Evolutionary conservation across 257 asterid species (phyloP).

Genomic region (Anisodus acutangulus): DNA sequence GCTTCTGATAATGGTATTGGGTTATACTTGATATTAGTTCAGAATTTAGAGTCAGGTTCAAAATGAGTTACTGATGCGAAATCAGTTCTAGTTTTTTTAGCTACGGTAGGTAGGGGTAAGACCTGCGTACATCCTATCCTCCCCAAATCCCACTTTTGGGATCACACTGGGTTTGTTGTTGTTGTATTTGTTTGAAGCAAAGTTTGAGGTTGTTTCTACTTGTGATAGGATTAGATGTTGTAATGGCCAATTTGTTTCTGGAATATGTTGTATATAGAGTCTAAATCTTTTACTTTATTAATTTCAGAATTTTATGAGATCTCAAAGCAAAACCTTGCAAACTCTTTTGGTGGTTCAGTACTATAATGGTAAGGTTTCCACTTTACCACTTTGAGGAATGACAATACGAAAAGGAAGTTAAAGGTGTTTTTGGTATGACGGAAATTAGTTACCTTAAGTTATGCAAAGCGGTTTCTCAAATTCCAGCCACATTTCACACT

Average conservation of each 20-base stretch:
- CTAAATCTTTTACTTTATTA: not conserved
- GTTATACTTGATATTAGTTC: not conserved
- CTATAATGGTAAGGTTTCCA: slow-evolving; percentile 17
- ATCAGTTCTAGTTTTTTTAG: not conserved
- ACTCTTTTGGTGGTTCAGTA: not conserved
- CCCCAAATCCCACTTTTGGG: too few relatives aligned
- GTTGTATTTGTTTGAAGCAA: not conserved
- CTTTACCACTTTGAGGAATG: not conserved
- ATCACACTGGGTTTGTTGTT: not conserved
- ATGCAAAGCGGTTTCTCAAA: not conserved
- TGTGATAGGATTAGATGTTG: not conserved
- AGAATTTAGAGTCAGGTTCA: not conserved
- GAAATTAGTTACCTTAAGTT: not conserved
- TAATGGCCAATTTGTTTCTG: not conserved
- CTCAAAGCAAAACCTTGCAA: not conserved
- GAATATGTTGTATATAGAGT: not conserved
- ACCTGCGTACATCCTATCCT: too few relatives aligned
- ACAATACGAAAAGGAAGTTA: not conserved
- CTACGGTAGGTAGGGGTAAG: not conserved
- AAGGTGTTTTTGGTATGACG: not conserved
- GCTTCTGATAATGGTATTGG: not conserved
- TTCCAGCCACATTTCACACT: too few relatives aligned
- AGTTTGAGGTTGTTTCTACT: not conserved
- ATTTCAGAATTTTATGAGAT: slow-evolving; percentile 9
- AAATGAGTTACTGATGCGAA: not conserved